A percentile compares a stretch with the other conserved stretches of the same genome.
These are phyloP conservation scores for Cicer arietinum DNA, from an alignment of 306 rosid genomes.

Conservation along the genomic window DNA sequence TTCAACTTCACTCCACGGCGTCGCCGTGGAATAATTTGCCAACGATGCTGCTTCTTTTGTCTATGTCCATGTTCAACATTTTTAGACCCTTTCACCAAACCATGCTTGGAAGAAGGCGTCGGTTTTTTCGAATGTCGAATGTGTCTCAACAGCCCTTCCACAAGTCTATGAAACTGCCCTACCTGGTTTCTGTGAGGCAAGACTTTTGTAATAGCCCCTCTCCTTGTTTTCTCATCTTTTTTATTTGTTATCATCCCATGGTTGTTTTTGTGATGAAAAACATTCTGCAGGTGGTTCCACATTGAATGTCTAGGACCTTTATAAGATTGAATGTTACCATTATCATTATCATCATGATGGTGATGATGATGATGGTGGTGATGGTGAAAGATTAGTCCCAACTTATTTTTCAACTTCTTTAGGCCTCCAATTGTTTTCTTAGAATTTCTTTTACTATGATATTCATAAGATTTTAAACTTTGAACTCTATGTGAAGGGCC, in stretches of 20 bases:
- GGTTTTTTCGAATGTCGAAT: constrained; percentile 51
- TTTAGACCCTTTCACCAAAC: constrained; percentile 15
- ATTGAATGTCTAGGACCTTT: constrained; percentile 33
- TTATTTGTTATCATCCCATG: constrained; percentile 26
- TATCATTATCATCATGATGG: constrained; percentile 43
- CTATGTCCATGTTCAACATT: constrained; percentile 36
- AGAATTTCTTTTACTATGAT: constrained; percentile 25
- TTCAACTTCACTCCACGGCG: constrained; percentile 55
- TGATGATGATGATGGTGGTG: constrained; percentile 82
- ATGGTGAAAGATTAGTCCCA: constrained; percentile 79
- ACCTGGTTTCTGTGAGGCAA: constrained; percentile 44
- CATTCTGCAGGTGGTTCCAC: constrained; percentile 59
- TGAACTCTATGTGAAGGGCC: constrained; percentile 42
- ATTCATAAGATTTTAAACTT: constrained; percentile 42
- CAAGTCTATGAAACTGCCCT: constrained; percentile 65
- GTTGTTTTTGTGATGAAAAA: constrained; percentile 45
- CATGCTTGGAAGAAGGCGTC: constrained; percentile 40
- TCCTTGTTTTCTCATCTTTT: constrained; percentile 33
- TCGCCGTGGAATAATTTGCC: constrained; percentile 52
- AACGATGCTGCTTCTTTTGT: constrained; percentile 58
- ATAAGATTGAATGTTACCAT: not conserved
- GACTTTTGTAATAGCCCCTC: constrained; percentile 40
- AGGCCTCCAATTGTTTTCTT: constrained; percentile 53
- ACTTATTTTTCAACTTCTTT: constrained; percentile 64
- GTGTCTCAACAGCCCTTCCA: constrained; percentile 62